phyloP scores from a whole-genome alignment of 1,139 yeast species.

The Pichia sp. region DNA sequence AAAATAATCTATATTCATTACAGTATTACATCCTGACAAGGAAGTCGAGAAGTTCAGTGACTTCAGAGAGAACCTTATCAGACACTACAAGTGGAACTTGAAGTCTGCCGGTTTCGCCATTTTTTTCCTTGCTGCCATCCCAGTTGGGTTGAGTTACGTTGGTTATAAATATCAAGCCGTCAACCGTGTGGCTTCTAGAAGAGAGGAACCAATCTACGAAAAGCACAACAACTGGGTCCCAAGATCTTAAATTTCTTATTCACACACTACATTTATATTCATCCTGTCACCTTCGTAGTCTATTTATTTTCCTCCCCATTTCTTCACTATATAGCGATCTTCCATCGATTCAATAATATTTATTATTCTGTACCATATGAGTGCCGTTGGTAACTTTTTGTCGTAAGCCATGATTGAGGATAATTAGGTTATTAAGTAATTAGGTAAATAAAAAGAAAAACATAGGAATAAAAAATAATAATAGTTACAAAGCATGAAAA shows the following conservation, averaged over 20 bases:
- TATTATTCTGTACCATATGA: constrained; percentile 11
- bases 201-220: constrained; percentile 28
- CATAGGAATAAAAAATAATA: constrained; percentile 1
- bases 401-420: too few relatives aligned
- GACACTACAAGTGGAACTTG: constrained; percentile 32
- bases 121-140: constrained; percentile 33
- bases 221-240: constrained; percentile 32
- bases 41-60: constrained; percentile 32
- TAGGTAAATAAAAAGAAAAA: not conserved
- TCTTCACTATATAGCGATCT: not conserved
- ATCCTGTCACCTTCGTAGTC: not conserved
- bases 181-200: constrained; percentile 28
- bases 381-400: not conserved
- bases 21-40: constrained; percentile 30
- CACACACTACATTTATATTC: constrained; percentile 10
- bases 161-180: constrained; percentile 32
- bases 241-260: constrained; percentile 22
- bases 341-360: constrained; percentile 6
- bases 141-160: constrained; percentile 32
- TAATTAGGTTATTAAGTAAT: not conserved
- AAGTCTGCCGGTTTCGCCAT: constrained; percentile 32
- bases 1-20: not conserved
- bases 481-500: constrained; percentile 2
- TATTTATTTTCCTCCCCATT: constrained; percentile 1
- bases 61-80: constrained; percentile 34